Evolutionary conservation across 805 yeast species (phyloP).

Genomic region (Teunomyces gatunensis): DNA sequence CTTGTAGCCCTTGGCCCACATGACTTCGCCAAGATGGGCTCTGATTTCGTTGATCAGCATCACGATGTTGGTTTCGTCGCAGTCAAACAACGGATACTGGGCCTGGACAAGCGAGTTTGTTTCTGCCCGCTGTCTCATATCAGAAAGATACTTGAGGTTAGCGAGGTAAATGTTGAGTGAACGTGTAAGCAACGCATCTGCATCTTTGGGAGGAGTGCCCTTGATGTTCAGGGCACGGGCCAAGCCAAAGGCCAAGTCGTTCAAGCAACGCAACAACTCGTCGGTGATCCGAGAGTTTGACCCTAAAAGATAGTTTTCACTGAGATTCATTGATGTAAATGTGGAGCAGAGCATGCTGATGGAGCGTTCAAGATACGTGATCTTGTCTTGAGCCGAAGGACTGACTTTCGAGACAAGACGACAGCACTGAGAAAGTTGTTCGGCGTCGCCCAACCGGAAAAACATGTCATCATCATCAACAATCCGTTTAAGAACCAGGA

Average conservation of each 20-base stretch:
- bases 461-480: conserved; percentile 38
- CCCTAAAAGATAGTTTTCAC: conserved; percentile 24
- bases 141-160: conserved; percentile 25
- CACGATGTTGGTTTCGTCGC: conserved; percentile 26
- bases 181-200: conserved; percentile 12
- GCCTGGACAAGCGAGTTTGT: conserved; percentile 21
- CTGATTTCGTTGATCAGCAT: conserved; percentile 30
- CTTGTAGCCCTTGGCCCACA: conserved; percentile 41
- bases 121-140: conserved; percentile 16
- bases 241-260: conserved; percentile 31
- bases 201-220: conserved; percentile 9
- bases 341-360: conserved; percentile 32
- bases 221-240: conserved; percentile 14
- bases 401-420: conserved; percentile 31
- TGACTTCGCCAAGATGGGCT: conserved; percentile 40
- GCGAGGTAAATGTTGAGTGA: conserved; percentile 38
- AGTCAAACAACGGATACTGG: conserved; percentile 36
- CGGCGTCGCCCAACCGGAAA: conserved; percentile 39
- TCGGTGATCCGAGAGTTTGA: conserved; percentile 31
- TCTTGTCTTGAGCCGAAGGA: conserved; percentile 16
- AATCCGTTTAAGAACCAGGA: conserved; percentile 25
- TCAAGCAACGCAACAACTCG: conserved; percentile 33
- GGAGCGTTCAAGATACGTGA: conserved; percentile 28
- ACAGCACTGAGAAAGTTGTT: conserved; percentile 39
- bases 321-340: conserved; percentile 23